Percentiles rank a stretch among this genome's conserved stretches.
Evolutionary conservation across 2,329 filamentous ascomycete species (phyloP).

Genomic region (Neocucurbitaria cava): DNA sequence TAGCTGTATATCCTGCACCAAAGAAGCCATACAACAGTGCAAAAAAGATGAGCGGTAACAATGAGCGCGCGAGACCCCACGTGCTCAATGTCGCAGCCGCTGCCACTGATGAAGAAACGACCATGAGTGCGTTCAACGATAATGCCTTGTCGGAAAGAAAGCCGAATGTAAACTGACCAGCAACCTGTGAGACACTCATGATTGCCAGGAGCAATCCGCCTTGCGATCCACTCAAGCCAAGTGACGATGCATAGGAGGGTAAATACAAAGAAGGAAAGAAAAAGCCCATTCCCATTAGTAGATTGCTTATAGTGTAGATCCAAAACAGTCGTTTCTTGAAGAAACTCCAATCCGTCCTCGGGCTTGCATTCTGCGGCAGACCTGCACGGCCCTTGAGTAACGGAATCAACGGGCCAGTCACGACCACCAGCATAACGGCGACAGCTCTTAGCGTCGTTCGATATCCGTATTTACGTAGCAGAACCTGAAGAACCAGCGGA

Average conservation of each 20-base stretch:
- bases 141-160: conserved; percentile 44
- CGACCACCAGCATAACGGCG: conserved; percentile 39
- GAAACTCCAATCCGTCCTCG: conserved; percentile 42
- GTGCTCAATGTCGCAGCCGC: conserved; percentile 45
- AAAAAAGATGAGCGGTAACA: conserved; percentile 47
- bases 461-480: conserved; percentile 49
- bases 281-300: conserved; percentile 47
- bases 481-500: conserved; percentile 49
- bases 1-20: conserved; percentile 45
- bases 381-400: conserved; percentile 49
- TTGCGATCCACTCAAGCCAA: conserved; percentile 24
- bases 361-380: conserved; percentile 24
- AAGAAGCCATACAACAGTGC: conserved; percentile 50
- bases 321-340: conserved; percentile 29
- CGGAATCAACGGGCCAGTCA: conserved; percentile 41
- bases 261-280: conserved; percentile 50
- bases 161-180: conserved; percentile 46
- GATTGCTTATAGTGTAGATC: conserved; percentile 47
- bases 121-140: conserved; percentile 41
- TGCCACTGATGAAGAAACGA: conserved; percentile 36
- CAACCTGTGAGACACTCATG: conserved; percentile 42
- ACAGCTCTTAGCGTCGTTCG: conserved; percentile 50
- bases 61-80: conserved; percentile 51
- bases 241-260: conserved; percentile 39
- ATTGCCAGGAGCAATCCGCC: conserved; percentile 43